Base-by-base conservation (phyloP, 2,329 filamentous ascomycete genomes). In the Periconia sp. region DNA sequence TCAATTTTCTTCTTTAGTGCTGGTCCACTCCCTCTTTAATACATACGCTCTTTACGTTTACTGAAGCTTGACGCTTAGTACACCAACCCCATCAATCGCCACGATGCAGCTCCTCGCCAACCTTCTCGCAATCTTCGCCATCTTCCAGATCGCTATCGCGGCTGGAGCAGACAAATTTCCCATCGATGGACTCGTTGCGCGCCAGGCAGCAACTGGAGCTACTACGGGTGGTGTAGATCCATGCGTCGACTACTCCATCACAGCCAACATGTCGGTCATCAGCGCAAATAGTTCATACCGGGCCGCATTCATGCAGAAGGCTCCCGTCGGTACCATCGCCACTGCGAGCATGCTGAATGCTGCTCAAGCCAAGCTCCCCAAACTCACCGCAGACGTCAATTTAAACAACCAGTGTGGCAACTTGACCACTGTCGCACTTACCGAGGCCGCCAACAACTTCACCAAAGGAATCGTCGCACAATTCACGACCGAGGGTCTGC, bases 251-350 rank as follows among this genome's bases (percentile, higher is more conserved):
- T 81, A 81, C 63, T 65, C 74, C 53, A 65, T 62, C 46, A 76
- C 76, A 19, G 79, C 79, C 56, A 81, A 81, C 64, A 72, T 79
- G 54, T 79, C 78, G 19, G 75, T 73, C 55, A 74, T 81, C 56
- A 76, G 75, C 54, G 56, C 68, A 50, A 81, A 81, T 67, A 62
- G 73, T 54, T 77, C 76, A 48, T 77, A 77, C 53, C 78, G 79
- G 49, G 72, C 73, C n/a, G 76, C 77, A 11, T 78, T 77, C 63
- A 63, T 80, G 45, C 72, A 74, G 50, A 75, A 74, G 33, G 74
- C 77, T 14, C 73, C 70, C 27, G 59, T 76, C 44, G 79, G 79
- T 53, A 78, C 76, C 20, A 62, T 72, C 31, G 52, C 51, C 53
- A 67, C 66, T 47, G 68, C 69, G 6, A 64, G 61, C 31, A 77